Evolutionary conservation across 2,329 filamentous ascomycete species (phyloP).

Genomic region (Talaromyces sp.): DNA sequence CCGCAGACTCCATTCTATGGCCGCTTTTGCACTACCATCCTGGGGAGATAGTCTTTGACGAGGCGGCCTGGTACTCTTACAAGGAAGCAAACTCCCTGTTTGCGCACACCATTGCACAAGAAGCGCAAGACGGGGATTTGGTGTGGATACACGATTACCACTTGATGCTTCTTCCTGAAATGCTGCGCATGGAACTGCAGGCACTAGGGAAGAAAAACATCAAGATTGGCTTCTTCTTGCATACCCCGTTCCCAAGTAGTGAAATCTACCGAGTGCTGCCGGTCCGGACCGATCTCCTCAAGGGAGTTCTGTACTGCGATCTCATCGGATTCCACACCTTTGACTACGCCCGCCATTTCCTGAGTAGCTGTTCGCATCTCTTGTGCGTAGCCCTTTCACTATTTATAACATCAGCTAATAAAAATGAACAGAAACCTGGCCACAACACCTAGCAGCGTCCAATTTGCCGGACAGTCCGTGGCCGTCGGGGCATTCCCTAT

Average conservation of each 20-base stretch:
- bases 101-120: slow-evolving; percentile 76
- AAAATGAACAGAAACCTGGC: slow-evolving; percentile 35
- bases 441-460: slow-evolving; percentile 88
- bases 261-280: slow-evolving; percentile 96
- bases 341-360: slow-evolving; percentile 95
- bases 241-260: slow-evolving; percentile 93
- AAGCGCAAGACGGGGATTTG: slow-evolving; percentile 87
- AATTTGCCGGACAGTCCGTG: slow-evolving; percentile 81
- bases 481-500: slow-evolving; percentile 95
- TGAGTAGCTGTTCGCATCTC: slow-evolving; percentile 94
- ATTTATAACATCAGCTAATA: slow-evolving; percentile 11
- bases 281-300: slow-evolving; percentile 80
- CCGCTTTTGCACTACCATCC: slow-evolving; percentile 98
- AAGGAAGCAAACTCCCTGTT: slow-evolving; percentile 89
- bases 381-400: slow-evolving; percentile 48
- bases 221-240: slow-evolving; percentile 97
- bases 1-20: slow-evolving; percentile 88
- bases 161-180: slow-evolving; percentile 90
- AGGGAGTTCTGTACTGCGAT: slow-evolving; percentile 86
- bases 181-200: slow-evolving; percentile 87
- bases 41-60: slow-evolving; percentile 96
- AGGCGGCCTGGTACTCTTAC: slow-evolving; percentile 89
- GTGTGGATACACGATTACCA: slow-evolving; percentile 99
- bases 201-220: slow-evolving; percentile 71
- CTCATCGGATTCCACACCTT: slow-evolving; percentile 98